A percentile compares a stretch with the other conserved stretches of the same genome.
These are phyloP conservation scores for Cystobasidium onofrii DNA, from an alignment of 768 basidiomycete species.

Conservation along the genomic window DNA sequence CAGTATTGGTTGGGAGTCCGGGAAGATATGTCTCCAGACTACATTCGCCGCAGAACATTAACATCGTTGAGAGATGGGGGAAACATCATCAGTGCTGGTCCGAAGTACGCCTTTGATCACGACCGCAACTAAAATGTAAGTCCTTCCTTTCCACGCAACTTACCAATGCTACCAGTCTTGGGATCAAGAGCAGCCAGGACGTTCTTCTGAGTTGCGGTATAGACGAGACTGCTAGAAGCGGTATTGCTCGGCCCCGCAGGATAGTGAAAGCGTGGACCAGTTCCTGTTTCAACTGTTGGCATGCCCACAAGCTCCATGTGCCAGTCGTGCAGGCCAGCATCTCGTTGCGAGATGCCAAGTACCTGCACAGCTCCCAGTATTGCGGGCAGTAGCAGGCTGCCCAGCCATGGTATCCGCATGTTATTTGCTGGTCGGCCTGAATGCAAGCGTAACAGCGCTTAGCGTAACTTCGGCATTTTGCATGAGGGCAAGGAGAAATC, in stretches of 20 bases:
- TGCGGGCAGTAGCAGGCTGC: background rate
- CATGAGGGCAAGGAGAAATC: background rate
- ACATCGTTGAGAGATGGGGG: background rate
- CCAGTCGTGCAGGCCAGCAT: slow-evolving; percentile 30
- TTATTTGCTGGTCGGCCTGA: background rate
- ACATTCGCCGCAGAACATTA: background rate
- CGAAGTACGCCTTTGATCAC: background rate
- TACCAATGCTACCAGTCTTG: slow-evolving; percentile 11
- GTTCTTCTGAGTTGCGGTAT: slow-evolving; percentile 24
- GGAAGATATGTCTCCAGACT: slow-evolving; percentile 26
- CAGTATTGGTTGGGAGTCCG: slow-evolving; percentile 7
- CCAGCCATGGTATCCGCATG: background rate
- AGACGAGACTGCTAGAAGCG: slow-evolving; percentile 11
- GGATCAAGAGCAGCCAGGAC: slow-evolving; percentile 25
- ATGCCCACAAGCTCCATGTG: slow-evolving; percentile 16
- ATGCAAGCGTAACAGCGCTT: background rate
- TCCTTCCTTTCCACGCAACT: background rate
- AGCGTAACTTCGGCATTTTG: background rate
- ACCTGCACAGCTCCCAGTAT: background rate
- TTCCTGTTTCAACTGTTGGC: background rate
- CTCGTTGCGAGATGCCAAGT: slow-evolving; percentile 10
- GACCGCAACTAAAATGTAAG: background rate
- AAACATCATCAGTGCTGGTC: background rate
- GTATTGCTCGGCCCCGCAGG: slow-evolving; percentile 12
- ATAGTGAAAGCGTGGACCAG: slow-evolving; percentile 25